Base-by-base conservation (phyloP, 176 grass and related monocot genomes). In the Musa acuminata region DNA sequence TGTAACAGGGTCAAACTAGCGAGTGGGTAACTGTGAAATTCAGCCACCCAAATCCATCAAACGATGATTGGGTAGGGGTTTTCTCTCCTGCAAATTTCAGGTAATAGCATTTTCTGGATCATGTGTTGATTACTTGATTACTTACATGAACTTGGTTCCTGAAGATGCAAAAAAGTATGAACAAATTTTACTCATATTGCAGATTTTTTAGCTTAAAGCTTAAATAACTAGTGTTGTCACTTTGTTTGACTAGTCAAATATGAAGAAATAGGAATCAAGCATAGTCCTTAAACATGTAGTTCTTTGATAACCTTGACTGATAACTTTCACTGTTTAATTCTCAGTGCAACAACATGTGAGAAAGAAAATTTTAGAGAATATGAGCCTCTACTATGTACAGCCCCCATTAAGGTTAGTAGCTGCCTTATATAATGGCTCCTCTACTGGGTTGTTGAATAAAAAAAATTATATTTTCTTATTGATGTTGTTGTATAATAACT, bases 71-170 rank as follows among this genome's bases (percentile, higher is more conserved):
- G 94, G 87, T 97, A 67, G 94, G 90, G 73, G 94, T 93, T 1
- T 97, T 97, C 27, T 97, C 94, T 70, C 94, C 94, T 73, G 84
- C 94, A 66, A 85, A 89, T 91, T 97, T 97, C 86, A 97, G 84
- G 90, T 93, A 74, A 64, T 24, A 76, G 1, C 11, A 52, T 12
- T 50, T 76, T 16, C 13, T 49, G 5, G 16, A 19, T 17, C 17
- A 21, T 22, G 57, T 29, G 20, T 29, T 51, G 23, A 21, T 51
- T 69, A 48, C 51, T n/a, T 43, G 35, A 43, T 43, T 50, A 70
- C 43, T 26, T 25, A 24, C 22, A 65, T 26, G 60, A 26, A 20
- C 9, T 65, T 65, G 22, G 60, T 26, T 65, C 51, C 51, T 21
- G 17, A 70, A 51, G 43, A 0, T 70, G 2, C 16, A 51, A 70